Percentiles rank a stretch among this genome's conserved stretches.
These are phyloP conservation scores for Xerocomus nothofagi DNA, from an alignment of 1,284 basidiomycete species.

Conservation along the genomic window DNA sequence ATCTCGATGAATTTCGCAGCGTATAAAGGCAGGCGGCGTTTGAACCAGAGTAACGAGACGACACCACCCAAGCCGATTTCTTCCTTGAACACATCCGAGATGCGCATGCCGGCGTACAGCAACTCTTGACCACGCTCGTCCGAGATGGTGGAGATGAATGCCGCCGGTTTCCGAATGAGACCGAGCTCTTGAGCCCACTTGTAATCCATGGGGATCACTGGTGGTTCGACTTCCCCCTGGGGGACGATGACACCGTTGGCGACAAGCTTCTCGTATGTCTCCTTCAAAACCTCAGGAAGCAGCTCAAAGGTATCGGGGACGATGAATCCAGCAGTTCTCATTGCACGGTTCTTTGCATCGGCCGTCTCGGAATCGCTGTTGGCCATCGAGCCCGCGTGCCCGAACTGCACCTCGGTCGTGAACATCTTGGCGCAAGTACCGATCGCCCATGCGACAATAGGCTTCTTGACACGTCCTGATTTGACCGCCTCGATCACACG, in stretches of 20 bases:
- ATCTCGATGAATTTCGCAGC: constrained; percentile 99
- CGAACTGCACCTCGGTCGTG: constrained; percentile 98
- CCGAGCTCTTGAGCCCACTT: constrained; percentile 99
- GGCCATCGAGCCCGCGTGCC: constrained; percentile 97
- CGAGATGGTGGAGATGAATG: constrained; percentile 99
- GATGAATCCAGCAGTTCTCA: constrained; percentile 94
- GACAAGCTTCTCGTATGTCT: constrained; percentile 87
- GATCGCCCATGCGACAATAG: constrained; percentile 99
- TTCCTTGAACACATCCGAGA: constrained; percentile 98
- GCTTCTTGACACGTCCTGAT: constrained; percentile 92
- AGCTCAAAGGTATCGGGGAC: constrained; percentile 99
- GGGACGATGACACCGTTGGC: constrained; percentile 68
- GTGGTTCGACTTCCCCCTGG: constrained; percentile 83
- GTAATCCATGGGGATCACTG: constrained; percentile 99
- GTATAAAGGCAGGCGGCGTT: constrained; percentile 83
- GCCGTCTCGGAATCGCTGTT: constrained; percentile 98
- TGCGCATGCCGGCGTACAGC: constrained; percentile 98
- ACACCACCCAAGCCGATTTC: constrained; percentile 98
- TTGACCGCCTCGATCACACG: constrained; percentile 98
- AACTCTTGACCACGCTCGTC: constrained; percentile 99
- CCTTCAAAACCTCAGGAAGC: constrained; percentile 81
- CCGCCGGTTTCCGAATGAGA: constrained; percentile 97
- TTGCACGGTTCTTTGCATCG: constrained; percentile 95
- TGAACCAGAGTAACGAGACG: constrained; percentile 97
- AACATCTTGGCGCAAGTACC: constrained; percentile 99